Percentiles rank a stretch among this genome's conserved stretches.
Conservation (phyloP, 2,329 filamentous ascomycete genomes). For the Paraphoma sp. region DNA sequence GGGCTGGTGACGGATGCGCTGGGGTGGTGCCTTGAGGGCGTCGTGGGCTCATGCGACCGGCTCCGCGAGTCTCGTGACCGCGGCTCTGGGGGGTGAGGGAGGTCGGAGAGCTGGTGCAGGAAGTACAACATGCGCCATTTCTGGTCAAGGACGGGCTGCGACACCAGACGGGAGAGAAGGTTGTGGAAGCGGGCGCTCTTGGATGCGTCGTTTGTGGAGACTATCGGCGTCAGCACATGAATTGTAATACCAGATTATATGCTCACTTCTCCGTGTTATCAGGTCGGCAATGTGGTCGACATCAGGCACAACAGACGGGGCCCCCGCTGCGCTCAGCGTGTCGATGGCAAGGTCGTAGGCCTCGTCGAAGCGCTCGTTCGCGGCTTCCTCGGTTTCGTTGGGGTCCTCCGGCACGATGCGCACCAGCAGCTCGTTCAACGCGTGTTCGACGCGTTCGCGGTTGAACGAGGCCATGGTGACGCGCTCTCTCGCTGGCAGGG, state of each 20-base stretch:
- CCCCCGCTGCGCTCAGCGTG: slow-evolving; percentile 52
- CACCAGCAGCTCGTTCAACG: slow-evolving; percentile 78
- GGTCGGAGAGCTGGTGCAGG: slow-evolving; percentile 81
- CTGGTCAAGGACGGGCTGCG: slow-evolving; percentile 89
- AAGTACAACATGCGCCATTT: slow-evolving; percentile 98
- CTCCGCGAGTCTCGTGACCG: slow-evolving; percentile 17
- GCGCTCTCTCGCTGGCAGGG: slow-evolving; percentile 20
- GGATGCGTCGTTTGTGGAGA: slow-evolving; percentile 75
- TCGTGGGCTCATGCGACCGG: slow-evolving; percentile 29
- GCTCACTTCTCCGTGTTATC: slow-evolving; percentile 75
- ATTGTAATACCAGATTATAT: no score
- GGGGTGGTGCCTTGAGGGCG: slow-evolving; percentile 36
- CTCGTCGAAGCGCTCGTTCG: slow-evolving; percentile 73
- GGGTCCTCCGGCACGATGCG: slow-evolving; percentile 73
- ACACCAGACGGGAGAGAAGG: slow-evolving; percentile 85
- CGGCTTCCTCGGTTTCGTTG: slow-evolving; percentile 70
- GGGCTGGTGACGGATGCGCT: slow-evolving; percentile 19
- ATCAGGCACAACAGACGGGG: slow-evolving; percentile 68
- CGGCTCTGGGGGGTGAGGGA: slow-evolving; percentile 25
- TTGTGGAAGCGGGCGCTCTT: slow-evolving; percentile 83
- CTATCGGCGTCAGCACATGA: background rate
- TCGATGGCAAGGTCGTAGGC: slow-evolving; percentile 60
- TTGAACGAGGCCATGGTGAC: slow-evolving; percentile 43
- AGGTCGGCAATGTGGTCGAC: slow-evolving; percentile 92
- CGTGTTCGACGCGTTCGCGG: slow-evolving; percentile 73